Conservation (phyloP, 352 stramenopile genomes). For the Phytophthora agathidicida region DNA sequence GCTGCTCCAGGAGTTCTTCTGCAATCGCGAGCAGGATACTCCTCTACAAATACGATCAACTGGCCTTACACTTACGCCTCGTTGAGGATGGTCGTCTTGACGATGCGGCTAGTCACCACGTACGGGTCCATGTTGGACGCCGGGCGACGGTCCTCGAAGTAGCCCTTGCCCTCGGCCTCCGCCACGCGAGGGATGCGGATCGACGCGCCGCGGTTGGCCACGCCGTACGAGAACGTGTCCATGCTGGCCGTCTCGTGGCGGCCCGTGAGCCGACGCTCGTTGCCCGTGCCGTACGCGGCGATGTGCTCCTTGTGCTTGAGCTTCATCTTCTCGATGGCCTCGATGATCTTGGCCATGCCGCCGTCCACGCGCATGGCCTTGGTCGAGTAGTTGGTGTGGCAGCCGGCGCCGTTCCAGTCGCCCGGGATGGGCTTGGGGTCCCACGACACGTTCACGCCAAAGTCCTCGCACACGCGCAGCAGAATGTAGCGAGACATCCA, state of each 20-base stretch:
- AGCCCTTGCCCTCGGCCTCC: conserved; percentile 92
- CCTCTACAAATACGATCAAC: conserved; percentile 20
- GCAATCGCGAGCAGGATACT: background rate
- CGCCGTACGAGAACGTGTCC: conserved; percentile 96
- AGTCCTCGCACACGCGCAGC: conserved; percentile 96
- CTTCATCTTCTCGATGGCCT: conserved; percentile 98
- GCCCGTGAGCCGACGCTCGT: conserved; percentile 97
- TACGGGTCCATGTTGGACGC: conserved; percentile 99
- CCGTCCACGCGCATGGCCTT: conserved; percentile 96
- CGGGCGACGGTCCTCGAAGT: conserved; percentile 96
- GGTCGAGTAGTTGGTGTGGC: conserved; percentile 97
- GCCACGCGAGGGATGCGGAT: conserved; percentile 93
- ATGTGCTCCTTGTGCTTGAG: conserved; percentile 98
- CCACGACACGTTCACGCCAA: conserved; percentile 96
- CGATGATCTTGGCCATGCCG: conserved; percentile 94
- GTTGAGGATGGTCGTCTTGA: conserved; percentile 94
- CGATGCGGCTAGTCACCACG: conserved; percentile 96
- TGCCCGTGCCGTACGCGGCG: conserved; percentile 95
- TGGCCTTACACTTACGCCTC: conserved; percentile 49
- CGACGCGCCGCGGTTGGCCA: conserved; percentile 96
- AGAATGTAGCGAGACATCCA: conserved; percentile 98
- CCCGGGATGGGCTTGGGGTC: conserved; percentile 98
- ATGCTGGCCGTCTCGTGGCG: conserved; percentile 97
- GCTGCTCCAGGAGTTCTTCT: background rate
- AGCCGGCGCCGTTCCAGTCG: conserved; percentile 98